Base-by-base conservation (phyloP, 179 eudicot species). In the Silene noctiflora region DNA sequence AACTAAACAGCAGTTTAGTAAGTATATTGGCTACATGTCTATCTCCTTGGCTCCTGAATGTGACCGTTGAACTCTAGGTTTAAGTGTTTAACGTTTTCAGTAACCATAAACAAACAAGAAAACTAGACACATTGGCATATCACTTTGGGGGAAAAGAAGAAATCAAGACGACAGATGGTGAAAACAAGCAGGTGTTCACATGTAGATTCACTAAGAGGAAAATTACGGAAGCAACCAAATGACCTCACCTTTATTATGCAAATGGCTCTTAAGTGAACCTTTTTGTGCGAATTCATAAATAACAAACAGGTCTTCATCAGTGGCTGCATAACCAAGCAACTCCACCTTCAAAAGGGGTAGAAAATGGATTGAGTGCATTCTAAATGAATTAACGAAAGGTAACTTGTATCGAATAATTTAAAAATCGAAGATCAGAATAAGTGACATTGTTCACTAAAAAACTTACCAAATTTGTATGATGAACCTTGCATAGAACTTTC, bases 401-500 rank as follows among this genome's bases (percentile, higher is more conserved):
- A 55, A 55, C 59, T 55, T 55, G 20, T 5, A 55, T n/a, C 0
- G 20, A 8, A 22, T 19, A 13, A 3, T 4, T 20, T 72, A 9
- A 16, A 55, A 9, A 31, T 51, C 14, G 3, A 60, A 35, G 1
- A 29, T 51, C 21, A 21, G 31, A 22, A n/a, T 64, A 4, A 46
- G 10, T 19, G 55, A 22, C 68, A 22, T 48, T 58, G 16, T 25
- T 9, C 59, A 4, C 60, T 1, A 29, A 67, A 2, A 67, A 63
- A 70, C 86, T 84, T 86, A 94, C 98, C 97, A 94, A 86, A 82
- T 94, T 94, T 75, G 97, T 55, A 76, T 94, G 98, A 78, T 94
- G 98, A 86, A 94, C 97, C 84, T 81, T 94, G 86, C 98, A 92
- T 29, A 94, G 85, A 78, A 94, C 90, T 88, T 92, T 94, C 94